Conservation (phyloP, 331 rosid genomes). For the Quercus phellos region DNA sequence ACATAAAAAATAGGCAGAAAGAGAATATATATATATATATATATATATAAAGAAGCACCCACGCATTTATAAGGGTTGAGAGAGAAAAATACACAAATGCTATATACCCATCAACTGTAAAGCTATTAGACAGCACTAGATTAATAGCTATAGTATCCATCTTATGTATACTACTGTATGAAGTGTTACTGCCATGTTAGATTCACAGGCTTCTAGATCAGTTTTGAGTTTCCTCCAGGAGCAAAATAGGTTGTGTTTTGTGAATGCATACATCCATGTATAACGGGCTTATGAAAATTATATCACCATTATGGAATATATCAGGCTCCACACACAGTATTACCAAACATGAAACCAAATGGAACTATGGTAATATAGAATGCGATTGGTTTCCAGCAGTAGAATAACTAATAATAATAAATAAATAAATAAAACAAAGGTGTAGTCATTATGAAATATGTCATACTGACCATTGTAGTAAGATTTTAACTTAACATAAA, state of each 20-base stretch:
- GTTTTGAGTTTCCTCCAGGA: neutral
- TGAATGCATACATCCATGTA: neutral
- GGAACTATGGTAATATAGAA: neutral
- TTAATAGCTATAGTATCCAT: neutral
- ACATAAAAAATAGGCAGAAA: neutral
- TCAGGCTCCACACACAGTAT: neutral
- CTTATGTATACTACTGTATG: neutral
- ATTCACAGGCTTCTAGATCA: neutral
- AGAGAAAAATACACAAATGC: neutral
- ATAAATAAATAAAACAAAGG: neutral
- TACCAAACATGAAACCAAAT: neutral
- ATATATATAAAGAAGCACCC: neutral
- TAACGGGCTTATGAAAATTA: neutral
- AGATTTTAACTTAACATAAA: neutral
- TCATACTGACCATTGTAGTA: neutral
- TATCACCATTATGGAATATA: neutral
- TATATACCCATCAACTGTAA: neutral
- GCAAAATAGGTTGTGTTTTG: neutral
- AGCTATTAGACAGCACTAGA: neutral
- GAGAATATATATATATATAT: neutral
- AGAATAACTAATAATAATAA: neutral
- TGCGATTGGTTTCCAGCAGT: neutral
- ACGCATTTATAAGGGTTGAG: neutral
- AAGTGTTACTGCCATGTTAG: neutral
- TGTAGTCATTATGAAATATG: neutral